These are phyloP conservation scores for Colletotrichum magnum DNA, from an alignment of 2,329 filamentous ascomycete genomes.

Conservation along the genomic window DNA sequence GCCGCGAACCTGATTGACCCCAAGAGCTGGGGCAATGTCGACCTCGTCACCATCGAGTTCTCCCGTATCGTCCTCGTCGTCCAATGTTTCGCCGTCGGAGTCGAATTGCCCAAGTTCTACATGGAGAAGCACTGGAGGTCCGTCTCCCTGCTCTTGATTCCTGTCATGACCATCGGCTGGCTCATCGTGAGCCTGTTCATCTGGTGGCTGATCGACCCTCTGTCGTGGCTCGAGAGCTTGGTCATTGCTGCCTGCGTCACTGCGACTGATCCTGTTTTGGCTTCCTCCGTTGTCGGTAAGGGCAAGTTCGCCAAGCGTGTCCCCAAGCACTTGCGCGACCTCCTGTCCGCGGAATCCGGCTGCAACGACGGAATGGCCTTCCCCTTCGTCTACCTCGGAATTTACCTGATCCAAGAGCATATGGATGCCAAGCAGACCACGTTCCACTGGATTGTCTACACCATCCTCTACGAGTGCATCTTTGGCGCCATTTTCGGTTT, in stretches of 20 bases:
- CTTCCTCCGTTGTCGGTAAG: constrained; percentile 98
- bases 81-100: constrained; percentile 92
- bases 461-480: constrained; percentile 94
- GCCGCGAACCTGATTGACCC: constrained; percentile 86
- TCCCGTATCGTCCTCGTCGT: constrained; percentile 91
- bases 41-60: constrained; percentile 91
- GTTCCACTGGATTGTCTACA: constrained; percentile 90
- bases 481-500: constrained; percentile 94
- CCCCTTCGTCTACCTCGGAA: constrained; percentile 92
- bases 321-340: constrained; percentile 95
- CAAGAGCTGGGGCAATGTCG: constrained; percentile 82
- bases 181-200: constrained; percentile 92
- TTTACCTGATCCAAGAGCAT: constrained; percentile 90
- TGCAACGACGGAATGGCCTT: constrained; percentile 99
- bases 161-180: constrained; percentile 98
- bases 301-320: constrained; percentile 98
- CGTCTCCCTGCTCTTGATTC: constrained; percentile 87
- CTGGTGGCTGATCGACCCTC: constrained; percentile 86
- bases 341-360: constrained; percentile 95
- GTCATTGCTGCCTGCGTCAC: constrained; percentile 93
- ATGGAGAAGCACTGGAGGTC: constrained; percentile 99
- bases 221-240: constrained; percentile 92
- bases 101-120: constrained; percentile 92
- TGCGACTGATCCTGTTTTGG: constrained; percentile 95
- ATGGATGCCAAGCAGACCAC: constrained; percentile 77